phyloP scores from a whole-genome alignment of 1,284 basidiomycete species.

The Entoloma clypeatum region DNA sequence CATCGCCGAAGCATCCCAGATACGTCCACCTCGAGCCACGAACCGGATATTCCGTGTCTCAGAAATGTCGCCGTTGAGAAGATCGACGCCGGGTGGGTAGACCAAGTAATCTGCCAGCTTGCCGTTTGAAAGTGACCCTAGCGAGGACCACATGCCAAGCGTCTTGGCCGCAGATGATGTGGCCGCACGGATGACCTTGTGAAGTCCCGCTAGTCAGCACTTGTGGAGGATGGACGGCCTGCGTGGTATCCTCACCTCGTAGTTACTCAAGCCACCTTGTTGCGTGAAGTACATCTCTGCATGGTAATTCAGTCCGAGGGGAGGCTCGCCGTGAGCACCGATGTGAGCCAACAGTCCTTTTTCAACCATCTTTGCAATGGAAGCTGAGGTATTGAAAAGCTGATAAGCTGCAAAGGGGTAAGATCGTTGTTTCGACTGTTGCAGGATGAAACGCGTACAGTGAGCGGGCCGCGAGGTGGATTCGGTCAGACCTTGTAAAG shows the following conservation, averaged over 20 bases:
- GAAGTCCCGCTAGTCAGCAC: neutral
- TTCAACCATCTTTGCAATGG: slow-evolving; percentile 62
- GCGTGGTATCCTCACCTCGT: slow-evolving; percentile 31
- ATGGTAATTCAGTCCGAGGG: slow-evolving; percentile 71
- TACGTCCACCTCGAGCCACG: slow-evolving; percentile 58
- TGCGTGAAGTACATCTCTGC: slow-evolving; percentile 63
- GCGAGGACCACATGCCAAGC: slow-evolving; percentile 53
- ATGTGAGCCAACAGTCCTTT: slow-evolving; percentile 60
- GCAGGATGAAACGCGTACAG: slow-evolving; percentile 39
- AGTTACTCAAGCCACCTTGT: slow-evolving; percentile 53
- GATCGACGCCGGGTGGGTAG: slow-evolving; percentile 54
- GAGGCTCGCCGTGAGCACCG: slow-evolving; percentile 73
- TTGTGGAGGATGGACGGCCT: neutral
- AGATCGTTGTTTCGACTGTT: neutral
- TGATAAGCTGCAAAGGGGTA: slow-evolving; percentile 45
- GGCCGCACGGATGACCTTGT: slow-evolving; percentile 61
- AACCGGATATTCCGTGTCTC: slow-evolving; percentile 46
- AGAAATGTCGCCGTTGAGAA: slow-evolving; percentile 50
- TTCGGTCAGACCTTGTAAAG: slow-evolving; percentile 57
- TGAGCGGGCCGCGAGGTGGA: slow-evolving; percentile 53
- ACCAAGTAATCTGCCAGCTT: slow-evolving; percentile 69
- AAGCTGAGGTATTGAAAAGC: slow-evolving; percentile 64
- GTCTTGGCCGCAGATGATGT: slow-evolving; percentile 61
- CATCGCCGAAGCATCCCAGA: slow-evolving; percentile 66
- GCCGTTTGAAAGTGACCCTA: slow-evolving; percentile 58